Base-by-base conservation (phyloP, 345 rosid species). In the Citrus hindsii region DNA sequence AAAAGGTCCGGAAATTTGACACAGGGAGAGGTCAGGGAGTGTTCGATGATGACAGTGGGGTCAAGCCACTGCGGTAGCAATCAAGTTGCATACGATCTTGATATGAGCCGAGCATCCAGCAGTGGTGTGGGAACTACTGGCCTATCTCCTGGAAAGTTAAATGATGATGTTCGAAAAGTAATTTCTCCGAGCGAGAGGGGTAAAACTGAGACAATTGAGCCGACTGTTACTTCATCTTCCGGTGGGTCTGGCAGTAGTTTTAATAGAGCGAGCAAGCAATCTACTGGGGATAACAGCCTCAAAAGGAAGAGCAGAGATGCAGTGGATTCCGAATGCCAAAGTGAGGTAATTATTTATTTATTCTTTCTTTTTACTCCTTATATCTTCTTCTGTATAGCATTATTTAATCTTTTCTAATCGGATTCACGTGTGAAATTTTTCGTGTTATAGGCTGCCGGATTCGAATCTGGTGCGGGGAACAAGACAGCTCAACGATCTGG, bases 181-280 rank as follows among this genome's bases (percentile, higher is more conserved):
- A 59, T 77, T 70, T 66, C 80, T 67, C 80, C 65, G 38, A 77
- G 71, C 38, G 87, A 86, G 67, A 79, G 64, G 37, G 84, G 77
- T 67, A 88, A 85, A 77, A 78, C 85, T 16, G 90, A 86, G 63
- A 86, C 77, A 6, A 70, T 83, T 59, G 85, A 83, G 71, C 85
- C 83, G 1, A 85, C 90, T 63, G 78, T 81, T 56, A 88, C 87
- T 67, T 84, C 92, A 13, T 87, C 92, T 62, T 89, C 97, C 3
- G 94, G 88, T 76, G 97, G 89, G 62, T 92, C 96, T n/a, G 96
- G 88, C 60, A 84, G 90, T 66, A 84, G 91, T 83, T 82, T 86
- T 59, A 88, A 83, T 21, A 86, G 86, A 69, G 85, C 79, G 40
- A 55, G 78, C 27, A 89, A 85, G 86, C 85, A 88, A 69, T 81